Percentiles rank a stretch among this genome's conserved stretches.
Conservation (phyloP, 108 stramenopile genomes). For the Conticribra guillardii region DNA sequence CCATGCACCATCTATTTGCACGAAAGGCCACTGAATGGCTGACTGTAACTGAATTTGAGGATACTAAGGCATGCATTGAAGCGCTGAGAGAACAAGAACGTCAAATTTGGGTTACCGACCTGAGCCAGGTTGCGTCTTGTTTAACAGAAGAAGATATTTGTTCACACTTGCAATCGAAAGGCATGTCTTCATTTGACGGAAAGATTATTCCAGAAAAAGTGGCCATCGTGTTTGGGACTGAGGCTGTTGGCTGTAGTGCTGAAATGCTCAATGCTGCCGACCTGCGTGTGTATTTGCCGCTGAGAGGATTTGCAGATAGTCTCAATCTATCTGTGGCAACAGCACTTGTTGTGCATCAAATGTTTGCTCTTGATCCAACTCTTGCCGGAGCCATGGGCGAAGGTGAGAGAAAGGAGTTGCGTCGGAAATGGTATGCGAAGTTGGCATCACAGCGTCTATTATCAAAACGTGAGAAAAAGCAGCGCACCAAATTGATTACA, state of each 20-base stretch:
- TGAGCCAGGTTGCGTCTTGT: conserved; percentile 79
- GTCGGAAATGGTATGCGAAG: conserved; percentile 78
- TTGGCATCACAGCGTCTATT: conserved; percentile 76
- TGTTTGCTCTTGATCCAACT: conserved; percentile 78
- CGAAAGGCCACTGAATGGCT: conserved; percentile 90
- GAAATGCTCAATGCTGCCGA: conserved; percentile 80
- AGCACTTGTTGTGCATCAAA: conserved; percentile 82
- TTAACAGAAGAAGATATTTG: conserved; percentile 48
- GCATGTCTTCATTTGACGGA: conserved; percentile 20
- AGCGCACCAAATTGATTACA: conserved; percentile 46
- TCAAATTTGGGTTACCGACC: conserved; percentile 85
- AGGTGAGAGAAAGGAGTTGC: conserved; percentile 58
- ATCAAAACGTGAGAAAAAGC: conserved; percentile 60
- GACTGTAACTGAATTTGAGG: conserved; percentile 70
- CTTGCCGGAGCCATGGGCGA: conserved; percentile 69
- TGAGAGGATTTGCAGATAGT: conserved; percentile 91
- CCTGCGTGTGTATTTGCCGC: conserved; percentile 86
- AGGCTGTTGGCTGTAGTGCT: conserved; percentile 85
- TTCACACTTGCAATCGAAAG: conserved; percentile 8
- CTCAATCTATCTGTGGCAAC: conserved; percentile 89
- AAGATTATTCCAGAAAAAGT: conserved; percentile 78
- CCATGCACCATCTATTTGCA: conserved; percentile 84
- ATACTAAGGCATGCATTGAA: conserved; percentile 70
- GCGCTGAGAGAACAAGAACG: conserved; percentile 59
- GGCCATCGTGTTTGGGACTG: conserved; percentile 92